Conservation (phyloP, 2,329 filamentous ascomycete species). For the Colletotrichum higginsianum region DNA sequence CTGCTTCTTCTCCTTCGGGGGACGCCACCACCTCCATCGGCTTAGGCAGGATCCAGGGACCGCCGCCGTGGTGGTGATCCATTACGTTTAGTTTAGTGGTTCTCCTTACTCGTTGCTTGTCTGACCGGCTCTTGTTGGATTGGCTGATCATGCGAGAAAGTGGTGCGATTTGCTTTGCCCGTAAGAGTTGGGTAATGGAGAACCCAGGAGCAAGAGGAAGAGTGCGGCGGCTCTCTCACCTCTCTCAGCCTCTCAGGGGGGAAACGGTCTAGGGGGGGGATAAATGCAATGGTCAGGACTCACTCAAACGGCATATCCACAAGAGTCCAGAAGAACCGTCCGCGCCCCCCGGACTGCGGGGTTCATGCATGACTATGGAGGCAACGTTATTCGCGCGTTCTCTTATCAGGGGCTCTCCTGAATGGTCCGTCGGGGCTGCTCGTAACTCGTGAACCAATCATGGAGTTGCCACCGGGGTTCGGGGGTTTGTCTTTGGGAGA, state of each 20-base stretch:
- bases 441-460: slow-evolving; percentile 14
- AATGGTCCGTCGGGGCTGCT: slow-evolving; percentile 5
- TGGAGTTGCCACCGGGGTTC: no score
- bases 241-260: slow-evolving; percentile 1
- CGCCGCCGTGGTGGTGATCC: not conserved
- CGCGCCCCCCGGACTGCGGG: slow-evolving; percentile 9
- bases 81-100: not conserved
- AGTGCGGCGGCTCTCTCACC: not conserved
- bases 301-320: slow-evolving; percentile 4
- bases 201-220: slow-evolving; percentile 4
- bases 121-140: not conserved
- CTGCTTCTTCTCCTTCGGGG: not conserved
- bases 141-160: slow-evolving; percentile 13
- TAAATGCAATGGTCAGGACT: slow-evolving; percentile 18
- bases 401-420: slow-evolving; percentile 10
- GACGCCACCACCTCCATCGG: slow-evolving; percentile 8
- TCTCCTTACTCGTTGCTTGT: not conserved
- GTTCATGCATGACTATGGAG: slow-evolving; percentile 8
- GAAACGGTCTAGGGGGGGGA: slow-evolving; percentile 6
- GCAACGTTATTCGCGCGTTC: slow-evolving; percentile 17
- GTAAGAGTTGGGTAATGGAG: not conserved
- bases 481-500: not conserved
- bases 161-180: slow-evolving; percentile 12
- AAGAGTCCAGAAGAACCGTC: not conserved
- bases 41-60: slow-evolving; percentile 24